phyloP scores from a whole-genome alignment of 164 flowering plant genomes.

The Brasenia schreberi region DNA sequence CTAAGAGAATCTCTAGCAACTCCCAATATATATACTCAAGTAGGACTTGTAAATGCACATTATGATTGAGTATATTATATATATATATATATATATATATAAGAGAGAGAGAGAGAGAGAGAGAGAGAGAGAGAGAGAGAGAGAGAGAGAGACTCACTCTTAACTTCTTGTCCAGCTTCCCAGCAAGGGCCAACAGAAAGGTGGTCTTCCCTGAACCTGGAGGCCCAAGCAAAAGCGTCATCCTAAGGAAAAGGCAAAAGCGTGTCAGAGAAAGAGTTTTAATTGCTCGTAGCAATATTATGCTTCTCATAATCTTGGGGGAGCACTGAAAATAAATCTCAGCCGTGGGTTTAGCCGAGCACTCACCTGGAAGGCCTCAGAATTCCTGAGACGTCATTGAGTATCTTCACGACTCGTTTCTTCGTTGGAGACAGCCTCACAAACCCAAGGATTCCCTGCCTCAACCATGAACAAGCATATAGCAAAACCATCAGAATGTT shows the following conservation, averaged over 20 bases:
- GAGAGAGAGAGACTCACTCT: constrained; percentile 15
- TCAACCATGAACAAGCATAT: neutral
- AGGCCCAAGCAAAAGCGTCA: constrained; percentile 39
- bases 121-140: neutral
- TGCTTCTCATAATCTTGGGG: neutral
- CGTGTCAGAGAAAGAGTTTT: neutral
- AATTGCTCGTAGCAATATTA: neutral
- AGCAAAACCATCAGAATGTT: no score
- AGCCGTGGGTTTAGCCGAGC: neutral
- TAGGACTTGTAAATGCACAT: no score
- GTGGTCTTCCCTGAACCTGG: constrained; percentile 44
- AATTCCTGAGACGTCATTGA: constrained; percentile 36
- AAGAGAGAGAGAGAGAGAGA: no score
- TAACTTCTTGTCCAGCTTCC: constrained; percentile 23
- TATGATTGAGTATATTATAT: no score
- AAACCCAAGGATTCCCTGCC: constrained; percentile 23
- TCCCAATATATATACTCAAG: no score
- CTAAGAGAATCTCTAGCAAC: no score
- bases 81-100: no score
- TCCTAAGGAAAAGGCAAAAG: constrained; percentile 7
- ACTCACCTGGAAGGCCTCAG: constrained; percentile 48
- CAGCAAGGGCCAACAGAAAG: constrained; percentile 35
- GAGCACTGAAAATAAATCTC: no score
- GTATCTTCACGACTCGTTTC: constrained; percentile 38
- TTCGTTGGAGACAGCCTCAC: constrained; percentile 30